Conservation (phyloP, 2,329 filamentous ascomycete species). For the Fusarium buharicum region DNA sequence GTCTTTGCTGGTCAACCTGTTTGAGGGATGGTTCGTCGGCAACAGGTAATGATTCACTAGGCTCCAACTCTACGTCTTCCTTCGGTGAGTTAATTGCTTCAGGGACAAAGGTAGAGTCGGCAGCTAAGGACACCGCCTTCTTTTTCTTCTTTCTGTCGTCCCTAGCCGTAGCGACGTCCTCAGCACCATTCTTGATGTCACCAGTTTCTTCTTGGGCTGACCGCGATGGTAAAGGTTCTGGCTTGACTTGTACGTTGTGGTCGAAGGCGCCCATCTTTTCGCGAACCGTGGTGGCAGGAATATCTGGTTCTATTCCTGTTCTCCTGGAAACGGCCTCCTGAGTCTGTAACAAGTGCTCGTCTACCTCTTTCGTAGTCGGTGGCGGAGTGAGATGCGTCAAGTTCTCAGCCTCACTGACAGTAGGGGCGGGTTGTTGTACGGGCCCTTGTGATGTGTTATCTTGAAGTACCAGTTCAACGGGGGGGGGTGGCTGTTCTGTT, state of each 20-base stretch:
- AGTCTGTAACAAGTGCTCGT: not conserved
- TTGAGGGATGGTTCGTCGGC: not conserved
- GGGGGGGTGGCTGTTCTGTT: not conserved
- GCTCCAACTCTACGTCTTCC: not conserved
- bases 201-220: not conserved
- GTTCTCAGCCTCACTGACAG: not conserved
- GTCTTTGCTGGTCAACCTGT: not conserved
- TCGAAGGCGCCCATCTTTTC: not conserved
- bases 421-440: not conserved
- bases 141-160: conserved; percentile 38
- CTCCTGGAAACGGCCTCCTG: not conserved
- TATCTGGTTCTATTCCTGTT: not conserved
- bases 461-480: not conserved
- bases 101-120: not conserved
- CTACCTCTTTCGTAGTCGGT: not conserved
- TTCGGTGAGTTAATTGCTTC: not conserved
- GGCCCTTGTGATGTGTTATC: not conserved
- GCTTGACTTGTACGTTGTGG: not conserved
- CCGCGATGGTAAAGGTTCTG: not conserved
- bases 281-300: not conserved
- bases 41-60: not conserved
- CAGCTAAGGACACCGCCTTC: conserved; percentile 12
- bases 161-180: conserved; percentile 4
- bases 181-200: not conserved
- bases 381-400: not conserved